A percentile compares a stretch with the other conserved stretches of the same genome.
These are phyloP conservation scores for Trypanosoma vivax DNA, from an alignment of 208 protist genomes.

Conservation along the genomic window DNA sequence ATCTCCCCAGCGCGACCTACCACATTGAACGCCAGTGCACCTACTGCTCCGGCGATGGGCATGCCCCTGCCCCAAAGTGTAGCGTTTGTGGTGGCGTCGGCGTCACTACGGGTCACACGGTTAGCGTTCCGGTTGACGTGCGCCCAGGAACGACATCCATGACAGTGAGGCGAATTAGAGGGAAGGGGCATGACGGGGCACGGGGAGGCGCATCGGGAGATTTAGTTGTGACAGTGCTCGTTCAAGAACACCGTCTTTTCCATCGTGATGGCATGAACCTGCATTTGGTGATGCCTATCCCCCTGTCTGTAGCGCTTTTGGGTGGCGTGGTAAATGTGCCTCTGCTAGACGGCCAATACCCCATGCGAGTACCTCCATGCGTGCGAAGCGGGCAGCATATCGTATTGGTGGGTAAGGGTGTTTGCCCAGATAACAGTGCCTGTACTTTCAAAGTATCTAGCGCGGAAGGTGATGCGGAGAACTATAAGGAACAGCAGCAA, in stretches of 20 bases:
- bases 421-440: conserved; percentile 4
- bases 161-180: conserved; percentile 30
- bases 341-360: conserved; percentile 23
- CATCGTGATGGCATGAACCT: conserved; percentile 38
- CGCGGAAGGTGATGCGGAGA: neutral
- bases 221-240: conserved; percentile 66
- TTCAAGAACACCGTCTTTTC: conserved; percentile 73
- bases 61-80: conserved; percentile 54
- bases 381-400: conserved; percentile 68
- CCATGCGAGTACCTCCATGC: conserved; percentile 64
- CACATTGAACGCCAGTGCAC: conserved; percentile 75
- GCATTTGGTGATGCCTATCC: conserved; percentile 75
- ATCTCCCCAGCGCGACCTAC: conserved; percentile 80
- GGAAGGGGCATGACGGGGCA: conserved; percentile 72
- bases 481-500: neutral
- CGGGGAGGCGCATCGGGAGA: conserved; percentile 71
- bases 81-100: conserved; percentile 50
- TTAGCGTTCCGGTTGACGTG: conserved; percentile 31
- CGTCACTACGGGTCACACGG: conserved; percentile 22
- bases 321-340: conserved; percentile 66
- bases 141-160: conserved; percentile 28
- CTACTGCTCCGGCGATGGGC: conserved; percentile 72
- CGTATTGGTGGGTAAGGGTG: conserved; percentile 27
- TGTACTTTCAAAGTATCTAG: neutral
- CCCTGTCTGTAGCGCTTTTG: conserved; percentile 65